These are phyloP conservation scores for Acephala macrosclerotiorum DNA, from an alignment of 2,329 filamentous ascomycete genomes.

Conservation along the genomic window DNA sequence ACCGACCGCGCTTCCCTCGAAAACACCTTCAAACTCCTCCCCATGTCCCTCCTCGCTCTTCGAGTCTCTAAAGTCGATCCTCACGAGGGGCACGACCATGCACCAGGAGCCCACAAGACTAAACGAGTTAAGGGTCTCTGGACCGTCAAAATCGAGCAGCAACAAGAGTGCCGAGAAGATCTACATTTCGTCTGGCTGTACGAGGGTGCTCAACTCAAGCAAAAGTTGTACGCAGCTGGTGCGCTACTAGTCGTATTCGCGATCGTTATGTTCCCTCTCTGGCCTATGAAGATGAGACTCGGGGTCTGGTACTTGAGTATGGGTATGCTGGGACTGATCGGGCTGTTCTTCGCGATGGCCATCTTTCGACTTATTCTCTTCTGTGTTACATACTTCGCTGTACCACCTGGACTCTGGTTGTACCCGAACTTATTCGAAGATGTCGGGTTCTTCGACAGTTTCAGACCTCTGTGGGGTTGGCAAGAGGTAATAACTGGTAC, in stretches of 20 bases:
- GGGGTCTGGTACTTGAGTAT: conserved; percentile 98
- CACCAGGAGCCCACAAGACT: conserved; percentile 67
- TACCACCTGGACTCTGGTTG: conserved; percentile 92
- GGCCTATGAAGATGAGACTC: conserved; percentile 88
- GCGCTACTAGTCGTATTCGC: conserved; percentile 86
- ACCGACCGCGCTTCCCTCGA: conserved; percentile 88
- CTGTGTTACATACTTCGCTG: conserved; percentile 85
- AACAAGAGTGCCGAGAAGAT: conserved; percentile 87
- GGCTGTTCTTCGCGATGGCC: conserved; percentile 95
- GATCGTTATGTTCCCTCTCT: conserved; percentile 93
- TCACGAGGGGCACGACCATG: conserved; percentile 76
- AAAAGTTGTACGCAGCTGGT: conserved; percentile 87
- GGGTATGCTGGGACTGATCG: conserved; percentile 88
- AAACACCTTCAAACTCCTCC: conserved; percentile 93
- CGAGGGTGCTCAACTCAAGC: conserved; percentile 92
- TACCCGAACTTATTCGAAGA: conserved; percentile 99
- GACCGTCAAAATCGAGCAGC: conserved; percentile 94
- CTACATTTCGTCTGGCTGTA: conserved; percentile 98
- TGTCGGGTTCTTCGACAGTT: conserved; percentile 97
- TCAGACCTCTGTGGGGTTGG: conserved; percentile 97
- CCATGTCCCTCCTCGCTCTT: conserved; percentile 91
- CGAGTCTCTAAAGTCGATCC: conserved; percentile 85
- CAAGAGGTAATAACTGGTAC: conserved; percentile 74
- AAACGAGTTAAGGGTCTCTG: conserved; percentile 96
- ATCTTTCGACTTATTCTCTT: conserved; percentile 97